Base-by-base conservation (phyloP, 1,284 basidiomycete genomes). In the Sanghuangporus baumii region DNA sequence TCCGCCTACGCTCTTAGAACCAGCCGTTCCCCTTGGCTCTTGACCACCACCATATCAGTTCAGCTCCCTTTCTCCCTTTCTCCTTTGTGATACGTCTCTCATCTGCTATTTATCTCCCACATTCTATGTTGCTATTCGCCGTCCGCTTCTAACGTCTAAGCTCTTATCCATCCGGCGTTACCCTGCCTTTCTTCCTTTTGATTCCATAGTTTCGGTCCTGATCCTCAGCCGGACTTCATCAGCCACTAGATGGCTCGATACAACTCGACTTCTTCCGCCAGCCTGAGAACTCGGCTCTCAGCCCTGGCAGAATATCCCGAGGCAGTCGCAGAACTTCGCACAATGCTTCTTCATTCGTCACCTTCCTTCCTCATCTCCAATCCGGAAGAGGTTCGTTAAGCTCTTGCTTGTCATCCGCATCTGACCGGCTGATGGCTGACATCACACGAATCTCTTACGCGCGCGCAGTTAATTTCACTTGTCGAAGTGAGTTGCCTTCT, bases 401-500 rank as follows among this genome's bases (percentile, higher is more conserved):
- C 52, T 55, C n/a, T 43, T 36, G 12, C 26, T 14, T 46, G 38
- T n/a, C 16, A 37, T 54, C n/a, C 26, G 31, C 36, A 37, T 51
- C 60, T 57, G 50, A 56, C 51, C 23, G 54, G 1, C 56, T 41
- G 34, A 46, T 63, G 38, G 26, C 56, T 63, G 56, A 54, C 62
- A 59, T 63, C 51, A 59, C 40, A 38, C 12, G 20, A 48, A 48
- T 48, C 34, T 55, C 38, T 59, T 18, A 59, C 38, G 12, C 43
- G 38, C 5, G 26, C 26, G 56, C 38, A 65, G 63, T 37, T 65
- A 38, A 62, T 65, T 50, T 61, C 63, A 43, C 50, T 65, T 46
- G 60, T 65, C 57, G 63, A 65, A 56, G 63, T 65, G 26, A 58
- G 59, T 62, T 60, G 20, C 37, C 36, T 43, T 57, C 51, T 16